Percentiles rank a stretch among this genome's conserved stretches.
These are phyloP conservation scores for Colletotrichum sp. DNA, from an alignment of 2,329 filamentous ascomycete genomes.

Conservation along the genomic window DNA sequence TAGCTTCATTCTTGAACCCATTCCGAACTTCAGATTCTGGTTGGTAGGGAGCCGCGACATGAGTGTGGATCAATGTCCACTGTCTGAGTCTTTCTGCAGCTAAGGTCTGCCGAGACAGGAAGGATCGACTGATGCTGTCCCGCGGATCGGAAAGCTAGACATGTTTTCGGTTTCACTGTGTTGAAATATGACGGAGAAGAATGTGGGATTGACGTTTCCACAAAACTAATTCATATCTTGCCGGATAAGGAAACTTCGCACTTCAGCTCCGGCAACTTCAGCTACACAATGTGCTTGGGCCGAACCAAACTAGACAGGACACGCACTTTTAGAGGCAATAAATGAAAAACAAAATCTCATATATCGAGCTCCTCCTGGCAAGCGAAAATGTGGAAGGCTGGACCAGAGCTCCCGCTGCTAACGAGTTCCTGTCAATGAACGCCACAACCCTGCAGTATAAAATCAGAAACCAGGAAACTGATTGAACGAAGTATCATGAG, in stretches of 20 bases:
- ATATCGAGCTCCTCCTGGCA: neutral
- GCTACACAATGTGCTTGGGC: accelerated
- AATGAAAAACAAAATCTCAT: neutral
- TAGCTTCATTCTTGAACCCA: neutral
- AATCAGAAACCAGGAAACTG: neutral
- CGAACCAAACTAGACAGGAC: neutral
- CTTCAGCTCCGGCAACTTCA: neutral
- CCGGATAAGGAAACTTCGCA: neutral
- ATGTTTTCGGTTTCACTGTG: neutral
- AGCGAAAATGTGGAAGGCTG: neutral
- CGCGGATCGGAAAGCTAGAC: neutral
- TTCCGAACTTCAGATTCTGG: neutral
- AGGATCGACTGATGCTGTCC: neutral
- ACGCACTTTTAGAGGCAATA: neutral
- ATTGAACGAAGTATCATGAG: neutral
- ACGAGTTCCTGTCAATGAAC: neutral
- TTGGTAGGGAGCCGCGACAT: neutral
- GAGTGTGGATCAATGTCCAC: neutral
- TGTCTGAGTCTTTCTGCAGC: neutral
- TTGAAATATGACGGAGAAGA: neutral
- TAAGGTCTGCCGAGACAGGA: neutral
- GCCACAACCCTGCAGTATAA: neutral
- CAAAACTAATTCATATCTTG: neutral
- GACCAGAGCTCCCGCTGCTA: accelerated
- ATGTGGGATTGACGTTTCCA: neutral